Base-by-base conservation (phyloP, 306 rosid genomes). In the Cajanus cajan region DNA sequence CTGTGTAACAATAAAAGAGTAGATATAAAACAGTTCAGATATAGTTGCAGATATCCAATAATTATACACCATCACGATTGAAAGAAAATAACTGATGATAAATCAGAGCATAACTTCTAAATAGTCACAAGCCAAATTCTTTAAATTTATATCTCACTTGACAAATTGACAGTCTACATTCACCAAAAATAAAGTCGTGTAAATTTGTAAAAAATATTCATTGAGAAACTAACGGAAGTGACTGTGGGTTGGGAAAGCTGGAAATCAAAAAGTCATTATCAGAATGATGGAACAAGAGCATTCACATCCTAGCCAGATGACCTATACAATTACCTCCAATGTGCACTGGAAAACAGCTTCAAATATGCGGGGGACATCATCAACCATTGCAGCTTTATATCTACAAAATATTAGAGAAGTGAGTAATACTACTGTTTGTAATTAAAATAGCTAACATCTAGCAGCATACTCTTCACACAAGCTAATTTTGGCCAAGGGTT, bases 261-360 rank as follows among this genome's bases (percentile, higher is more conserved):
- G 40, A 44, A 18, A 11, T 41, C 63, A 51, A 71, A 50, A 24
- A 41, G 58, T 3, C 51, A 47, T 37, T 8, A 64, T 37, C 64
- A 68, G 12, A 33, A 71, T 62, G 19, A 71, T 41, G 22, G 61
- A n/a, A 31, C 74, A 40, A 76, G 45, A 55, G 15, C 43, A 39
- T 47, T 45, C 15, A 68, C 37, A 74, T 21, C 15, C 57, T 41
- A 52, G 61, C 62, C 15, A 22, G 78, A 74, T 33, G 34, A 36
- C 33, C 33, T 5, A 69, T 37, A 84, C 71, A 68, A 78, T 88
- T 82, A 90, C 99, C 95, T 90, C 97, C 77, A 95, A 85, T n/a
- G 99, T 95, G 88, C 99, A 95, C 88, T 93, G 97, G 41, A 95
- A 95, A 80, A 93, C 96, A 45, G 99, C 99, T 90, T 95, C 99